Conservation (phyloP, 768 basidiomycete species). For the Punctularia strigosozonata region DNA sequence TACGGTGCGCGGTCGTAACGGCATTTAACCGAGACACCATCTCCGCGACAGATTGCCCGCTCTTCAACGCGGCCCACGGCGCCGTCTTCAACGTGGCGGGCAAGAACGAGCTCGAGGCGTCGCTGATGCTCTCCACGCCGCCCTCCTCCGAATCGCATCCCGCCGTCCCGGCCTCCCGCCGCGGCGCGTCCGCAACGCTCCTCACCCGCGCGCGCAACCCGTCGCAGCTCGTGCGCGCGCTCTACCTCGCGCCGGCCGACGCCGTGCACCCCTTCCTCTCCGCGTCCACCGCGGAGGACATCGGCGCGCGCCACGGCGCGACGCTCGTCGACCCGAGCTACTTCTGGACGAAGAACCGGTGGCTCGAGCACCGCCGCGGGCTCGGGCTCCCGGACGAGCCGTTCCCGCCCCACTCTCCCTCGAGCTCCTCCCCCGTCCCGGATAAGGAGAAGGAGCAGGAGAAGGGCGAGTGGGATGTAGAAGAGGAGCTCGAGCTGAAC, state of each 20-base stretch:
- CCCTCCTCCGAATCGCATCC: conserved; percentile 58
- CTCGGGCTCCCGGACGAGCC: conserved; percentile 65
- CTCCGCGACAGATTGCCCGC: conserved; percentile 50
- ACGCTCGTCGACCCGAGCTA: conserved; percentile 62
- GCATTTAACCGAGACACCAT: not conserved
- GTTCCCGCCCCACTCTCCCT: conserved; percentile 10
- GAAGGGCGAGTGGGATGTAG: conserved; percentile 9
- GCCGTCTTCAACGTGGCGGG: conserved; percentile 76
- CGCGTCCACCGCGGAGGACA: conserved; percentile 46
- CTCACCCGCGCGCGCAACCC: conserved; percentile 63
- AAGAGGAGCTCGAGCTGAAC: conserved; percentile 11
- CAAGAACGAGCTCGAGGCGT: conserved; percentile 79
- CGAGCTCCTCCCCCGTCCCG: no score
- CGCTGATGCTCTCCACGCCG: conserved; percentile 71
- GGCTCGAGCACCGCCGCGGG: conserved; percentile 67
- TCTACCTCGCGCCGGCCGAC: conserved; percentile 57
- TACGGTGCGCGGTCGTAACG: not conserved
- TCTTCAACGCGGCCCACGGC: conserved; percentile 75
- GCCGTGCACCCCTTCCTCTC: conserved; percentile 65
- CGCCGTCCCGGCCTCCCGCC: conserved; percentile 41
- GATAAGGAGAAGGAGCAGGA: conserved; percentile 13
- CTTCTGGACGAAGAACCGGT: conserved; percentile 64
- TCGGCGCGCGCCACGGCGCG: conserved; percentile 43
- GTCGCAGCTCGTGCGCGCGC: conserved; percentile 51
- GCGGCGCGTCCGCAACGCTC: conserved; percentile 55